Evolutionary conservation across 1,139 yeast genomes (phyloP), one percentile per base, ranked within the genome.

Genomic region (Debaryomyces udenii): DNA sequence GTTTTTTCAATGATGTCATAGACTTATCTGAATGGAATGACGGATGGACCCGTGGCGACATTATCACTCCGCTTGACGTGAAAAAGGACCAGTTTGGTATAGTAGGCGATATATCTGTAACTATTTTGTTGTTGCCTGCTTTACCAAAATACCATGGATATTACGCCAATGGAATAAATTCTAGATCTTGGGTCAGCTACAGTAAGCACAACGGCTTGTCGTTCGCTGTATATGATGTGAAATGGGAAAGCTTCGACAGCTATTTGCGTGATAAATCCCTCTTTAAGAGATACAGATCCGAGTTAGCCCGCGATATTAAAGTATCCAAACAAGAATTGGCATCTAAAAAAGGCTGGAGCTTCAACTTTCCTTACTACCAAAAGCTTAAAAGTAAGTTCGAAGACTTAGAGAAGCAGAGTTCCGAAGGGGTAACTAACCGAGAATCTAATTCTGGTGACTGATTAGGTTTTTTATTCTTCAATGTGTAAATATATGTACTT

Each of bases 181-280:
- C 96, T 1, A 72, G 97, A 41, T 64, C 79, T 1, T 91, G 97
- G 97, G 57, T 59, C 3, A 57, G 59, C 7, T 57, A 70, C 15
- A 49, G 56, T 32, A 64, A 62, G 10, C 96, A 88, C 57, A 84
- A 81, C 50, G 96, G 96, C 3, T 74, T 80, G 34, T 83, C 91
- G 18, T 66, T 73, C 43, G 79, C 81, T 9, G 66, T 88, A 7
- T 76, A 73, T 48, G 76, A 73, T 35, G 81, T 83, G 35, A 69
- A 70, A 47, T 78, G 81, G 81, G 76, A 71, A 41, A 37, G 59
- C 2, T 54, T 59, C 17, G 68, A 66, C 4, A 55, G 62, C 27
- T 67, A 63, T 44, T 51, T 62, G 32, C 51, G 58, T 27, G 73
- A 69, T 37, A 55, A 59, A 23, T 49, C 56, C 14, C 48, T 66